Percentiles rank a stretch among this genome's conserved stretches.
phyloP scores from a whole-genome alignment of 352 stramenopile species.

The Phytophthora nicotianae region DNA sequence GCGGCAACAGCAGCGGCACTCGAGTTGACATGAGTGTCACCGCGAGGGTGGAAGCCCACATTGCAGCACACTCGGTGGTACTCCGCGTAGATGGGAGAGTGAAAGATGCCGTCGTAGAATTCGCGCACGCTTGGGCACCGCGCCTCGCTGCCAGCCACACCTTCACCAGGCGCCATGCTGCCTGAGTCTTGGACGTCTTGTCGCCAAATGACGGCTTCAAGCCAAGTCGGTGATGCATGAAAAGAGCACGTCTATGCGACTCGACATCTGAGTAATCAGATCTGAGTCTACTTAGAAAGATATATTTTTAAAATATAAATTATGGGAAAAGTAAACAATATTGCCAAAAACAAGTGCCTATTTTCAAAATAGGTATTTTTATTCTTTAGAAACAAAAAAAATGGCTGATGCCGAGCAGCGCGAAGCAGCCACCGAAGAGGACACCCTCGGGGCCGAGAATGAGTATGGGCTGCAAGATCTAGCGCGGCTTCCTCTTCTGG shows the following conservation, averaged over 20 bases:
- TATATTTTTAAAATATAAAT: too few species aligned
- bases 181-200: constrained; percentile 6
- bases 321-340: too few species aligned
- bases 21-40: constrained; percentile 25
- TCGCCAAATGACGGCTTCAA: constrained; percentile 29
- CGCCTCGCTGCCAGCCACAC: constrained; percentile 1
- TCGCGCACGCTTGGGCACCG: constrained; percentile 49
- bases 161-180: constrained; percentile 12
- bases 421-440: not conserved
- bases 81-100: constrained; percentile 65
- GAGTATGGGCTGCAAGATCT: constrained; percentile 79
- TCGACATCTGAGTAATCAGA: not conserved
- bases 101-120: constrained; percentile 83
- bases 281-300: too few species aligned
- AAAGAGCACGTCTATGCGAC: constrained; percentile 14
- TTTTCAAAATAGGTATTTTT: too few species aligned
- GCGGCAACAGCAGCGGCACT: constrained; percentile 23
- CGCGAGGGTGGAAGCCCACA: constrained; percentile 57
- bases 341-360: too few species aligned
- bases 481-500: constrained; percentile 68
- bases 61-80: constrained; percentile 78
- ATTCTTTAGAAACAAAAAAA: not conserved
- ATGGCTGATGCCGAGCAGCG: constrained; percentile 20
- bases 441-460: constrained; percentile 33
- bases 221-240: constrained; percentile 8